Base-by-base conservation (phyloP, 2,329 filamentous ascomycete genomes). In the Trichothecium roseum region DNA sequence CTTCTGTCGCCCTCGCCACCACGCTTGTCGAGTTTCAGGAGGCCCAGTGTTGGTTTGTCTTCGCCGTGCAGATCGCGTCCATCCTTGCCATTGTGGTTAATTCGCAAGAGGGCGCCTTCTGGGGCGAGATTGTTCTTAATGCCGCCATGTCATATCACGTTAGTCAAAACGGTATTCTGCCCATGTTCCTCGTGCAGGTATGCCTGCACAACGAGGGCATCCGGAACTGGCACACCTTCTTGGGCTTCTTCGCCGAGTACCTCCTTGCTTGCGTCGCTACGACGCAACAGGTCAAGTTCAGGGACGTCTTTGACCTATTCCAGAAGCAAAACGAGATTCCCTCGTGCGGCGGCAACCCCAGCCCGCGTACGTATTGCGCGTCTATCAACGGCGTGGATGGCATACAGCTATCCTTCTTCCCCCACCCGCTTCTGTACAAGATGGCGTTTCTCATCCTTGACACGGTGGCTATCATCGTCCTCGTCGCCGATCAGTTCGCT, bases 11-110 rank as follows among this genome's bases (percentile, higher is more conserved):
- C 40, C 56, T 60, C 32, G 57, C 57, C 38, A 58, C 57, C 4
- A 60, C 57, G 2, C 42, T 60, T n/a, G 57, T 60, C 20, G 57
- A 60, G 44, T 60, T 60, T 22, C 57, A 60, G 35, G 57, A 60
- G 35, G 57, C 57, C 1, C 57, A 60, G 34, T 53, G 49, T 38
- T 60, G 57, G 57, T 60, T 60, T 31, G 50, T 60, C 32, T 60
- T 60, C 40, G 57, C 57, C 18, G 48, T 60, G 24, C 57, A 60
- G 39, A 58, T 60, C 36, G 57, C 57, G 8, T 59, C 57, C 8
- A 59, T 60, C 42, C 56, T 60, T 34, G 55, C 57, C 38, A 58
- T 60, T 18, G 57, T 58, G 18, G 57, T 60, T 43, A 60, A 59
- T 37, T 60, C 57, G 3, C 56, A 59, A 18, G 57, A 60, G 32